Base-by-base conservation (phyloP, 768 basidiomycete genomes). In the Tulasnella sp. region DNA sequence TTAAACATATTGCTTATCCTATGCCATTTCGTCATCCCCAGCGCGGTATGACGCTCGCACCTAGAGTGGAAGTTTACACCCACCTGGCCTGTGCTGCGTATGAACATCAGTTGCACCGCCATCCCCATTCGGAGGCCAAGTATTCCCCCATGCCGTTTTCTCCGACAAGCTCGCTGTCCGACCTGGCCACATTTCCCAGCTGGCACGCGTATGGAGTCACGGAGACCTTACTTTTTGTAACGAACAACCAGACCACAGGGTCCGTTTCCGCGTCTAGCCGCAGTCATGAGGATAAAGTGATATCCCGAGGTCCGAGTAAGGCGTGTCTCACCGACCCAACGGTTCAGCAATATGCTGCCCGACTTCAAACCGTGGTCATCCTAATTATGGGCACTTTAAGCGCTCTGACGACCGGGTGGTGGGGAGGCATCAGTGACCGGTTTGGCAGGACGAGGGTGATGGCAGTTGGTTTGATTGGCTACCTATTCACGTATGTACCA, bases 371-470 rank as follows among this genome's bases (percentile, higher is more conserved):
- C 84, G 84, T 81, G 40, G 90, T 96, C 83, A 91, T 91, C 2
- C 90, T 92, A 15, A 88, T 88, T 11, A 92, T 93, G 90, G 94
- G 93, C 74, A 82, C 89, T 9, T 86, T 98, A 55, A 92, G 93
- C 74, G 93, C 93, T 0, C 85, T 94, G 70, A 93, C 92, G 5
- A 94, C 94, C 0, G 93, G 92, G 0, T 93, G 91, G 85, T 98
- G 95, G 95, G 93, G 93, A 74, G 88, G 90, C 72, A 88, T 91
- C 57, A 91, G 93, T 13, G 95, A 96, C 83, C 84, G 86, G 11
- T 85, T 90, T 80, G 95, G 95, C 13, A 88, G 95, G 46, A 95
- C 91, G 71, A 88, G 88, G 35, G 89, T 96, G 67, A 88, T 96
- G 77, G 88, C 89, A 2, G 83, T 90, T 20, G 88, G 91, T 48